phyloP scores from a whole-genome alignment of 2,329 filamentous ascomycete genomes.

The Aspergillus vadensis region DNA sequence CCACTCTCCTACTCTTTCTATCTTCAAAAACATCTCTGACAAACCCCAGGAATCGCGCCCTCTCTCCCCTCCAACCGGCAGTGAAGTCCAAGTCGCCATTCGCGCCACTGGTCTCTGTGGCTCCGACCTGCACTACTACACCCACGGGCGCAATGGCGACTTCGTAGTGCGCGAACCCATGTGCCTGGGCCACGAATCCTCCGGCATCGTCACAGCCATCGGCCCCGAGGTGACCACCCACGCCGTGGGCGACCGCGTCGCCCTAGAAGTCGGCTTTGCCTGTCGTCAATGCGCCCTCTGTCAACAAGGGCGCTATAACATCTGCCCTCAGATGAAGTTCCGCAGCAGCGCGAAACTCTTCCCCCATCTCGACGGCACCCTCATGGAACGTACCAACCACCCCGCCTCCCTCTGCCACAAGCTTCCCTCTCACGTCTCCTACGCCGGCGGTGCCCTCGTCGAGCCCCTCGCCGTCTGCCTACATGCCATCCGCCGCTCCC shows the following conservation, averaged over 20 bases:
- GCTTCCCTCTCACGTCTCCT: slow-evolving; percentile 55
- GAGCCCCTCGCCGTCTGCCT: slow-evolving; percentile 64
- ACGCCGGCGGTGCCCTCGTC: slow-evolving; percentile 60
- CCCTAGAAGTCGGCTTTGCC: slow-evolving; percentile 87
- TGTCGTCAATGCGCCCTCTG: slow-evolving; percentile 67
- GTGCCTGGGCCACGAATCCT: slow-evolving; percentile 76
- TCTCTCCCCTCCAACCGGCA: slow-evolving; percentile 48
- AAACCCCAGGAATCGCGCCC: slow-evolving; percentile 56
- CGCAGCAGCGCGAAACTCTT: slow-evolving; percentile 61
- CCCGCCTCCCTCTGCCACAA: slow-evolving; percentile 62
- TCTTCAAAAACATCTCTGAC: slow-evolving; percentile 12
- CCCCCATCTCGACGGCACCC: slow-evolving; percentile 64
- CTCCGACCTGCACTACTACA: slow-evolving; percentile 80
- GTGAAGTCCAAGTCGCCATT: slow-evolving; percentile 66
- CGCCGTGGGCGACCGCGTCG: slow-evolving; percentile 75
- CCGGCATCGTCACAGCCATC: slow-evolving; percentile 73
- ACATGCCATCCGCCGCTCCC: slow-evolving; percentile 60
- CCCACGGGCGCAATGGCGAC: slow-evolving; percentile 81
- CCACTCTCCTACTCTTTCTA: not conserved
- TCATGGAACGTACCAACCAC: slow-evolving; percentile 65
- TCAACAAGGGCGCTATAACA: slow-evolving; percentile 61
- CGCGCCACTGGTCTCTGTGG: slow-evolving; percentile 70
- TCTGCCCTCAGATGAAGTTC: slow-evolving; percentile 62
- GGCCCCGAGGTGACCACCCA: slow-evolving; percentile 66
- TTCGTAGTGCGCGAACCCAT: slow-evolving; percentile 81